Conservation (phyloP, 2,329 filamentous ascomycete species). For the Coniochaeta ligniaria region DNA sequence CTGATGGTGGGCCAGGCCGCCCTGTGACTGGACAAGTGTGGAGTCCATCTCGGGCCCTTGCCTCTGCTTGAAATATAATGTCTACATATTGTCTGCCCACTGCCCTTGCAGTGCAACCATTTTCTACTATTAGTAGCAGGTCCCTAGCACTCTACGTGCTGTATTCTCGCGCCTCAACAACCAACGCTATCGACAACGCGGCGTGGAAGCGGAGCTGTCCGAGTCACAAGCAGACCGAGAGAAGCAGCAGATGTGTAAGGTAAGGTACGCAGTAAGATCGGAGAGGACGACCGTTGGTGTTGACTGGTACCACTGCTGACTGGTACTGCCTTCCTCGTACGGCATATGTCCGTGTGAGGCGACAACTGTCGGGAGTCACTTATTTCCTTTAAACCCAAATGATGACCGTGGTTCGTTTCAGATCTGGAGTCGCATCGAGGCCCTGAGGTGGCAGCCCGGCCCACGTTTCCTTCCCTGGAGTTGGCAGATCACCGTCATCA, state of each 20-base stretch:
- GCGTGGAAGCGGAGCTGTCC: background rate
- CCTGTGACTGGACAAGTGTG: conserved; percentile 4
- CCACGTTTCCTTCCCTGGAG: background rate
- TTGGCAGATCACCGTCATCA: background rate
- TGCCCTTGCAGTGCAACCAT: background rate
- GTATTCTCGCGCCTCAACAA: background rate
- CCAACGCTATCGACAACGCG: background rate
- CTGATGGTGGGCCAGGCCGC: conserved; percentile 3
- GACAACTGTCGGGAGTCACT: no score
- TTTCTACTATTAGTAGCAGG: background rate
- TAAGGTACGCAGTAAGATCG: no score
- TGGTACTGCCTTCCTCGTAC: background rate
- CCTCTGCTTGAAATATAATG: background rate
- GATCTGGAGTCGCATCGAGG: background rate
- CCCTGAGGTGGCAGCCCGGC: background rate
- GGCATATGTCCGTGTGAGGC: background rate
- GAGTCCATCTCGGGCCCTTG: background rate
- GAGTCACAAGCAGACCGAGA: background rate
- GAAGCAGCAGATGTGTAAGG: no score
- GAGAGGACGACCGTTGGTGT: background rate
- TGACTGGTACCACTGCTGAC: background rate
- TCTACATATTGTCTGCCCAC: background rate
- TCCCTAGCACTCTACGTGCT: background rate
- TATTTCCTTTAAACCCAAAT: no score
- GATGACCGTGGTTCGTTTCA: background rate